A percentile compares a stretch with the other conserved stretches of the same genome.
Evolutionary conservation across 129 eudicot species (phyloP).

Genomic region (Flaveria sonorensis): DNA sequence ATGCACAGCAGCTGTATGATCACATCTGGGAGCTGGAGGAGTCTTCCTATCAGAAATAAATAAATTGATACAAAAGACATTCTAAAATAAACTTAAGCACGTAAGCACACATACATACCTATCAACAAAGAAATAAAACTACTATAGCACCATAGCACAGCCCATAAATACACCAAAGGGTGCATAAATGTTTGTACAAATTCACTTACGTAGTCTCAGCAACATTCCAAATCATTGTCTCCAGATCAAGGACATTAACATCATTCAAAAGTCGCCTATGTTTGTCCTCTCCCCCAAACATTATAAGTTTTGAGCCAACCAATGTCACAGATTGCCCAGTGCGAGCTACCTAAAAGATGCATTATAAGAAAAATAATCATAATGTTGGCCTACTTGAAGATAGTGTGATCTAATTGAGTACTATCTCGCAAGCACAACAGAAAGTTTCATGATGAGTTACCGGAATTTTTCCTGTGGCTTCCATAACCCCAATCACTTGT

Average conservation of each 20-base stretch:
- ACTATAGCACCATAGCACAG: conserved; percentile 8
- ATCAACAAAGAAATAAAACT: neutral
- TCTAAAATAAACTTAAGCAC: conserved; percentile 3
- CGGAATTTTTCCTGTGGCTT: conserved; percentile 83
- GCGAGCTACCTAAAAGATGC: conserved; percentile 69
- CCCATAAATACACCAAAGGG: neutral
- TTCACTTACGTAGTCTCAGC: conserved; percentile 65
- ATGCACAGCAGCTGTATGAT: conserved; percentile 86
- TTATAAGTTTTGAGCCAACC: conserved; percentile 79
- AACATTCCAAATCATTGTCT: conserved; percentile 78
- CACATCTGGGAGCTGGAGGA: conserved; percentile 95
- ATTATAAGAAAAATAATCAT: conserved; percentile 18
- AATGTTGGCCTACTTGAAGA: conserved; percentile 18
- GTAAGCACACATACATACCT: conserved; percentile 9
- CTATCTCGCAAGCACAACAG: conserved; percentile 12
- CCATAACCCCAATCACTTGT: conserved; percentile 59
- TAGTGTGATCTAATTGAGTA: conserved; percentile 9
- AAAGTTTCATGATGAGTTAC: conserved; percentile 41
- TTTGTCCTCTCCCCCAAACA: conserved; percentile 97
- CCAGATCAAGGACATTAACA: conserved; percentile 78
- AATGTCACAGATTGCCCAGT: conserved; percentile 85
- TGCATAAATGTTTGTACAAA: conserved; percentile 4
- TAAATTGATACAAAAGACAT: conserved; percentile 26
- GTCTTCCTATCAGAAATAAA: conserved; percentile 61
- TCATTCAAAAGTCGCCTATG: conserved; percentile 74